Percentiles rank a stretch among this genome's conserved stretches.
phyloP scores from a whole-genome alignment of 225 moss, liverwort and hornwort species.

The Sphagnum tenellum region DNA sequence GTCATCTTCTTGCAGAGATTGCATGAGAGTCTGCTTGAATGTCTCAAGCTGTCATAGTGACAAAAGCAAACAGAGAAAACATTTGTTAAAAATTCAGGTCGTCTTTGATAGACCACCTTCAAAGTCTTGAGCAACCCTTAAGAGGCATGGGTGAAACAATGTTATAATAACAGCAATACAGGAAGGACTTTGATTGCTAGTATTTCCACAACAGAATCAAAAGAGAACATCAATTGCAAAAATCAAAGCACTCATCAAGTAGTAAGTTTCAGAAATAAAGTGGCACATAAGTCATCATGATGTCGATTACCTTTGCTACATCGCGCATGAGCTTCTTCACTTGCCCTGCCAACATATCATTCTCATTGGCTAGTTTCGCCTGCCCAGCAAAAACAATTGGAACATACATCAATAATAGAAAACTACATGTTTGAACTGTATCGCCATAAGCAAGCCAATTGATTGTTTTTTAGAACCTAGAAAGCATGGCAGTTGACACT shows the following conservation, averaged over 20 bases:
- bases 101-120: no score
- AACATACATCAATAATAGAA: no score
- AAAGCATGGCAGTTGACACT: not conserved
- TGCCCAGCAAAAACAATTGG: constrained; percentile 5
- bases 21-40: constrained; percentile 88
- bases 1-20: constrained; percentile 87
- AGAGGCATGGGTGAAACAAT: not conserved
- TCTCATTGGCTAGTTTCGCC: constrained; percentile 80
- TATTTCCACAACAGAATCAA: not conserved
- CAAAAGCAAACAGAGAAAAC: no score
- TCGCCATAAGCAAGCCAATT: no score
- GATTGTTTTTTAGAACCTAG: not conserved
- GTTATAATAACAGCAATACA: not conserved
- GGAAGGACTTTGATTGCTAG: not conserved
- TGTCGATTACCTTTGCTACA: constrained; percentile 62
- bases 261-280: no score
- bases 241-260: no score
- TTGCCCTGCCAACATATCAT: constrained; percentile 50
- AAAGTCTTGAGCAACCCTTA: not conserved
- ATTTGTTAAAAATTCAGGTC: no score
- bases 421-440: no score
- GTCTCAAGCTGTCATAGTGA: constrained; percentile 59
- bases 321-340: constrained; percentile 91
- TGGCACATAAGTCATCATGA: no score
- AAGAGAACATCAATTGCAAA: not conserved